phyloP scores from a whole-genome alignment of 176 grass and related monocot genomes.

The Coix lacrymajobi region DNA sequence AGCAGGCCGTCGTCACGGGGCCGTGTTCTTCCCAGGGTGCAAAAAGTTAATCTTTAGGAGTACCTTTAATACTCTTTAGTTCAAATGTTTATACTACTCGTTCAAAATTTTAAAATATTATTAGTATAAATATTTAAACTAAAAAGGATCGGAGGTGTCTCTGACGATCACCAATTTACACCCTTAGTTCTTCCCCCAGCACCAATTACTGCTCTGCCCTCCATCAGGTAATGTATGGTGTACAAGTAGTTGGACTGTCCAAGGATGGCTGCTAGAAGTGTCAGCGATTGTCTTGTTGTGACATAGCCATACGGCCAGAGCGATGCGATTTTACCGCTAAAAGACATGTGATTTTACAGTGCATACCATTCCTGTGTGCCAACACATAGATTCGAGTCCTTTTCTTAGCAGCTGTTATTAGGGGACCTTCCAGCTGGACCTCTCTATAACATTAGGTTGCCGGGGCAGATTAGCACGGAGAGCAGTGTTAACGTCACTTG shows the following conservation, averaged over 20 bases:
- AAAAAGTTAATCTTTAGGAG: too few species aligned
- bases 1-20: slow-evolving; percentile 22
- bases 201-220: slow-evolving; percentile 5
- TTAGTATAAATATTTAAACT: too few species aligned
- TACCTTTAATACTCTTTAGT: too few species aligned
- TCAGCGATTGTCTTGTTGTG: not conserved
- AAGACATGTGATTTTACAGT: not conserved
- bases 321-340: not conserved
- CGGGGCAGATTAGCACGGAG: not conserved
- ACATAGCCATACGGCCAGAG: not conserved
- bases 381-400: not conserved
- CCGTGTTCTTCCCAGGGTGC: not conserved
- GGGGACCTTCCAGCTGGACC: not conserved
- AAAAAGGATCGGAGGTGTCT: too few species aligned
- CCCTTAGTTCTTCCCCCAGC: not conserved
- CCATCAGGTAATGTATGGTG: not conserved
- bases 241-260: not conserved
- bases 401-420: not conserved
- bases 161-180: too few species aligned
- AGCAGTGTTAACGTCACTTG: not conserved
- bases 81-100: too few species aligned
- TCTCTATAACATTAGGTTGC: not conserved
- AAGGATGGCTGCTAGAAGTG: not conserved
- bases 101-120: too few species aligned
- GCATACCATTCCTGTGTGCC: not conserved